A percentile compares a stretch with the other conserved stretches of the same genome.
phyloP scores from a whole-genome alignment of 306 rosid genomes.

The Comarum palustre region DNA sequence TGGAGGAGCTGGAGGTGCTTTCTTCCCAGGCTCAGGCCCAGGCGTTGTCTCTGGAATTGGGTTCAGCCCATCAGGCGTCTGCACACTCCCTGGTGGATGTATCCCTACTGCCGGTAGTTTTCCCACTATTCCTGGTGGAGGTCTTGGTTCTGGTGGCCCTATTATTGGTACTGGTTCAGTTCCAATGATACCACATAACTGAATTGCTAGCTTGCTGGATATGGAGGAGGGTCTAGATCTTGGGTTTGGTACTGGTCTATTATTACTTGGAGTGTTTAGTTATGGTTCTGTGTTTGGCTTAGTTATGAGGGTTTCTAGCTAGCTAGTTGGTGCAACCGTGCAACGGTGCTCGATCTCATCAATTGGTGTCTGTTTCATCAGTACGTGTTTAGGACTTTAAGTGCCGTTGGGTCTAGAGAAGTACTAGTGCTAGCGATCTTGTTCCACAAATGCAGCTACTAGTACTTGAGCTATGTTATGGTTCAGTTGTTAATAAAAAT shows the following conservation, averaged over 20 bases:
- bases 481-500: not conserved
- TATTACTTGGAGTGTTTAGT: conserved; percentile 1
- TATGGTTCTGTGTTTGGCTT: not conserved
- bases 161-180: not conserved
- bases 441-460: conserved; percentile 3
- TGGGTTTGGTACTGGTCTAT: not conserved
- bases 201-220: not conserved
- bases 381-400: not conserved
- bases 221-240: not conserved
- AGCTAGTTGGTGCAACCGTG: too few species aligned
- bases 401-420: not conserved
- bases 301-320: not conserved
- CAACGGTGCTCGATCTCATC: not conserved
- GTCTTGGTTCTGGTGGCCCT: not conserved
- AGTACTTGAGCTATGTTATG: not conserved
- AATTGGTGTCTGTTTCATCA: not conserved
- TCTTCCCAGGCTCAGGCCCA: conserved; percentile 32
- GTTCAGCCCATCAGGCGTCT: conserved; percentile 31
- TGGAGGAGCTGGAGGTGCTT: conserved; percentile 27
- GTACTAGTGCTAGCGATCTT: not conserved
- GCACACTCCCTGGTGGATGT: conserved; percentile 28
- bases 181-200: not conserved
- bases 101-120: not conserved
- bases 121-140: conserved; percentile 18
- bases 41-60: conserved; percentile 21